Percentiles rank a stretch among this genome's conserved stretches.
Evolutionary conservation across 306 rosid genomes (phyloP).

Genomic region (Calophaca sinica): DNA sequence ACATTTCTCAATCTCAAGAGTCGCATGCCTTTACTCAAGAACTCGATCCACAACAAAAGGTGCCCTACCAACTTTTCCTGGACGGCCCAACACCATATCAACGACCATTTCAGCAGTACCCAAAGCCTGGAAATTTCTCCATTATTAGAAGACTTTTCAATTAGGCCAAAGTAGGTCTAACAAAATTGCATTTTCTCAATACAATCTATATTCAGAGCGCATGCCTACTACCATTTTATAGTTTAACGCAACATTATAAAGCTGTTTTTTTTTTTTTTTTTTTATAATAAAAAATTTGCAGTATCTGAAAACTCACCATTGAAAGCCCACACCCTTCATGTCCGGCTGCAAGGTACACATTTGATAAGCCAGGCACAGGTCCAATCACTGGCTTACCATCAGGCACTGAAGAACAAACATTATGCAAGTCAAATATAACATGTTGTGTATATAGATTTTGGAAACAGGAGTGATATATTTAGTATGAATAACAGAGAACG

Average conservation of each 20-base stretch:
- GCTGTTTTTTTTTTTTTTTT: not conserved
- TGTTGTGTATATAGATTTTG: constrained; percentile 13
- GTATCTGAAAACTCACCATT: constrained; percentile 62
- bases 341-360: constrained; percentile 88
- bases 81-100: constrained; percentile 71
- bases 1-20: not conserved
- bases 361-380: constrained; percentile 77
- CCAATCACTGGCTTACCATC: constrained; percentile 95
- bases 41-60: constrained; percentile 60
- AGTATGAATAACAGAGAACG: not conserved
- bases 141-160: constrained; percentile 36
- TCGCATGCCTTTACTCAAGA: constrained; percentile 21
- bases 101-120: constrained; percentile 89
- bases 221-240: not conserved
- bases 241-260: not conserved
- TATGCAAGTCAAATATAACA: constrained; percentile 30
- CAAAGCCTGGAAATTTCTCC: constrained; percentile 68
- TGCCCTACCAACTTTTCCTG: constrained; percentile 55
- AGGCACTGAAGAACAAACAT: constrained; percentile 65
- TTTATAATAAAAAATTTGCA: not conserved
- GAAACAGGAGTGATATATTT: constrained; percentile 3
- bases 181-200: constrained; percentile 28
- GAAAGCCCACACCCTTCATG: constrained; percentile 95
- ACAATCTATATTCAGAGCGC: constrained; percentile 19
- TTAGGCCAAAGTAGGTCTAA: not conserved